Conservation (phyloP, 73 alveolate species). For the Tetrahymena malaccensis region DNA sequence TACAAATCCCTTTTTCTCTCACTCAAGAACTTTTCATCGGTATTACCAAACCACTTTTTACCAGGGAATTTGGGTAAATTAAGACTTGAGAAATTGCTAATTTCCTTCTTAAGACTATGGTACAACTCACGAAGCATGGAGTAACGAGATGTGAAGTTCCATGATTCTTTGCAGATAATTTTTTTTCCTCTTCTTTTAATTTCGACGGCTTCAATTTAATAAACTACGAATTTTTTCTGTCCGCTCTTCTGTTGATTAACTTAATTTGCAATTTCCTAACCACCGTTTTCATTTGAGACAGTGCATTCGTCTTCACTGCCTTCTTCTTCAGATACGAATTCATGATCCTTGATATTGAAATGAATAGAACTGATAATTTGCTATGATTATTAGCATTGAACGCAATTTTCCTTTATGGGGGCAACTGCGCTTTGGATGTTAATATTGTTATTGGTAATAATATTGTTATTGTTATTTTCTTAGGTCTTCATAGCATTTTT, state of each 20-base stretch:
- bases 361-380: not conserved
- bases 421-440: not conserved
- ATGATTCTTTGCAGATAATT: not conserved
- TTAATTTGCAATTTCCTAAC: not conserved
- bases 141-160: not conserved
- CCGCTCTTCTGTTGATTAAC: not conserved
- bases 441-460: not conserved
- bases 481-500: not conserved
- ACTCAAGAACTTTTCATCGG: not conserved
- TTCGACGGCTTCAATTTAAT: not conserved
- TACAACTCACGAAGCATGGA: not conserved
- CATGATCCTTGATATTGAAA: not conserved
- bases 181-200: not conserved
- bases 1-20: not conserved
- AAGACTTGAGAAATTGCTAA: not conserved
- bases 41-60: not conserved
- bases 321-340: not conserved
- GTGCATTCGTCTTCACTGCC: not conserved
- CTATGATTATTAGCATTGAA: not conserved
- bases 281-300: not conserved
- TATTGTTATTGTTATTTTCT: not conserved
- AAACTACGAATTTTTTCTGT: not conserved
- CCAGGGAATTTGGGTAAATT: not conserved
- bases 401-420: not conserved
- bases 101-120: not conserved